Evolutionary conservation across 2,329 filamentous ascomycete species (phyloP).

Genomic region (Fusarium tupiense): DNA sequence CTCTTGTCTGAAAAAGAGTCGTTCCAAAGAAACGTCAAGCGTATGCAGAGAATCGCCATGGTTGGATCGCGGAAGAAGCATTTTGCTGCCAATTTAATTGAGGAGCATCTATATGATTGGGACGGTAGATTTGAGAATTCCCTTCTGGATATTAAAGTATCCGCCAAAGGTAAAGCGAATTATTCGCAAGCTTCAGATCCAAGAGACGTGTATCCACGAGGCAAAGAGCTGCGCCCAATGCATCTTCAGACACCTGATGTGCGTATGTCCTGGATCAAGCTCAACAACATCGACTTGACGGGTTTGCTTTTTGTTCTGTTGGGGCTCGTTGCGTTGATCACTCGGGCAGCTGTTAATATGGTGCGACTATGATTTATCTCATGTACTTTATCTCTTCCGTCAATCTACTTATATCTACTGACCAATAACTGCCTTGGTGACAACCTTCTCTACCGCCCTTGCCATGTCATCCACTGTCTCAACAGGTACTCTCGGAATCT

Average conservation of each 20-base stretch:
- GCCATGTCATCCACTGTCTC: constrained; percentile 1
- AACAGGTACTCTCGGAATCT: background rate
- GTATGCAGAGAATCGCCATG: background rate
- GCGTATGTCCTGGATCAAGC: constrained; percentile 7
- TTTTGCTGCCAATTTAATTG: background rate
- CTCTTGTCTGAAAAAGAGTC: background rate
- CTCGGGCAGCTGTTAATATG: background rate
- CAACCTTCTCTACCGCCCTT: constrained; percentile 1
- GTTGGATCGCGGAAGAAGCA: background rate
- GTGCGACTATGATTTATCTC: background rate
- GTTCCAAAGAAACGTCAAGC: background rate
- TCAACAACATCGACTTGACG: background rate
- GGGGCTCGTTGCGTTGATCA: background rate
- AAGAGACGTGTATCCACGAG: background rate
- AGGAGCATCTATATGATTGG: constrained; percentile 2
- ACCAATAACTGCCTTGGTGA: background rate
- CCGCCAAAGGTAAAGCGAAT: fast-evolving
- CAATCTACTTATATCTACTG: background rate
- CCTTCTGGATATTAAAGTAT: background rate
- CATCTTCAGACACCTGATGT: constrained; percentile 4
- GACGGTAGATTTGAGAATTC: background rate
- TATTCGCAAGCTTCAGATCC: background rate
- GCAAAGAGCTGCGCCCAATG: background rate
- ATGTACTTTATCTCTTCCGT: background rate
- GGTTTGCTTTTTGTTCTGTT: background rate